phyloP scores from a whole-genome alignment of 2,329 filamentous ascomycete species.

The Diplodia scrobiculata region DNA sequence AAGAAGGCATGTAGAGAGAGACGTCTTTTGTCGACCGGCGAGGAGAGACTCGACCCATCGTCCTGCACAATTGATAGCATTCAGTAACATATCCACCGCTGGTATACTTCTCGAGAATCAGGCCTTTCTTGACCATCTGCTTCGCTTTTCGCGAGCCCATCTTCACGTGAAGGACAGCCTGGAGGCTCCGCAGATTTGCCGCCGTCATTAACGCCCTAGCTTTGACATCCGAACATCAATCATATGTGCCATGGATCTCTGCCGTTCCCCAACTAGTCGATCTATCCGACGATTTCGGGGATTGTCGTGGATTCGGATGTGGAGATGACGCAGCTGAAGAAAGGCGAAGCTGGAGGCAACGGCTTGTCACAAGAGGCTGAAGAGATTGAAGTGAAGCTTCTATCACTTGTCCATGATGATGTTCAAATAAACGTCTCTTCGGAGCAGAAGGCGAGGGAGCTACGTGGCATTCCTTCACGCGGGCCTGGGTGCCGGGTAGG shows the following conservation, averaged over 20 bases:
- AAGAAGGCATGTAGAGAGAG: neutral
- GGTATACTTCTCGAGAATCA: neutral
- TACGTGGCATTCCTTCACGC: no score
- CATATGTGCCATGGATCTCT: neutral
- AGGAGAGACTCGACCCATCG: neutral
- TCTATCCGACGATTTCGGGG: no score
- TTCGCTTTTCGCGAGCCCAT: no score
- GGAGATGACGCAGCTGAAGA: no score
- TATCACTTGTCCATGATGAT: no score
- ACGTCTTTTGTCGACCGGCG: neutral
- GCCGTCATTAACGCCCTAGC: neutral
- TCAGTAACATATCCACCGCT: neutral
- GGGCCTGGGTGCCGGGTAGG: constrained; percentile 80
- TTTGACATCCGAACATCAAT: neutral
- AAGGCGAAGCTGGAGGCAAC: no score
- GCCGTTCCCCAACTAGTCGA: no score
- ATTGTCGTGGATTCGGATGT: no score
- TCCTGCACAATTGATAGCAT: constrained; percentile 4
- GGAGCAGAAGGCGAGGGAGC: no score
- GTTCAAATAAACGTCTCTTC: no score
- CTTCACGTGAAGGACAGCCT: neutral
- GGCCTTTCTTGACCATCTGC: neutral
- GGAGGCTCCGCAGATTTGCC: neutral
- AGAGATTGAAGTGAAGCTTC: no score
- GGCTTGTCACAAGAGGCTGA: no score